Base-by-base conservation (phyloP, 1,139 yeast genomes). In the Arxiozyma slooffiae region DNA sequence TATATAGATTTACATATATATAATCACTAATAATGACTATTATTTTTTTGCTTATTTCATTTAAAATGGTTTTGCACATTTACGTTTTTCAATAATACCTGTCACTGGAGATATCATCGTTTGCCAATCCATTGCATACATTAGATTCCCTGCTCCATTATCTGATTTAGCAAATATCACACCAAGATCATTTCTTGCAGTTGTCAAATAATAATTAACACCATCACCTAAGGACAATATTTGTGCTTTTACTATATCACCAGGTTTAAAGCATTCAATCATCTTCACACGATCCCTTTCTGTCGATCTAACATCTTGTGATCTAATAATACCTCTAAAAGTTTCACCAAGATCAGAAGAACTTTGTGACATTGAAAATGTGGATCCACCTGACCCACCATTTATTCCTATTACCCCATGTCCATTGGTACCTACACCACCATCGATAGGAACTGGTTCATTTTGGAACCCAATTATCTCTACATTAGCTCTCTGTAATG, bases 91-190 rank as follows among this genome's bases (percentile, higher is more conserved):
- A 24, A 80, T 69, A 21, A 76, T 77, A 1, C 97, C 97, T 4
- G 89, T 80, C 42, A 70, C 72, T 4, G 97, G 81, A 56, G 87
- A 81, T 46, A 85, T 77, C 97, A 94, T 92, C 11, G 89, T 85
- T 68, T 89, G 90, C 97, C 98, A 94, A 69, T 92, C 97, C 39
- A 89, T 69, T 3, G 98, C 95, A 60, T 82, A 85, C 92, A 94
- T 82, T 54, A 83, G 71, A 47, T 79, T 81, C 1, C 96, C 97
- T 9, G 83, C 79, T 4, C 89, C 85, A 48, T 77, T 78, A 53
- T 74, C 76, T 47, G 80, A 74, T 58, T 76, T 81, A 9, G 98
- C 97, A 67, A 90, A 86, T 1, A 94, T 82, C 2, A 92, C 98
- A 1, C 99, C 99, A 48, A 90, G 73, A 60, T 92, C 96, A 67